Base-by-base conservation (phyloP, 2,329 filamentous ascomycete species). In the Hysterium pulicare region DNA sequence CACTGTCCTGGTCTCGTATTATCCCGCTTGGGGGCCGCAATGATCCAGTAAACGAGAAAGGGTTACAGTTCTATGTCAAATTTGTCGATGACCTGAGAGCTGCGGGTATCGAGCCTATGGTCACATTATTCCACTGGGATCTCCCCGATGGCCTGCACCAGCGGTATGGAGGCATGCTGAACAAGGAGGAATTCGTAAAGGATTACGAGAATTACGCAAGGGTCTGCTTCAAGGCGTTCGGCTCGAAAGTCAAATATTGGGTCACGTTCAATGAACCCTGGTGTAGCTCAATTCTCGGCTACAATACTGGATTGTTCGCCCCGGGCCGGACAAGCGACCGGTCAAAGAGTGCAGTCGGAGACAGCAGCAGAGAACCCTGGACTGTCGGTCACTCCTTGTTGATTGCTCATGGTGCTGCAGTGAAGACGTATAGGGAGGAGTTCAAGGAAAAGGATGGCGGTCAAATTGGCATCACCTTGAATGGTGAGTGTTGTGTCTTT, bases 241-340 rank as follows among this genome's bases (percentile, higher is more conserved):
- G 78, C 37, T 78, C 82, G 41, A 84, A 83, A 66, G 87, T 90
- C 58, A 88, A 89, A 73, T 77, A 87, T 69, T 95, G 89, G 89
- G 87, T 90, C 66, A 93, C 87, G 20, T 89, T 91, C 71, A 93
- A 93, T 65, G 88, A 95, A 72, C 89, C 89, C 3, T 93, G 86
- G 82, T 94, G 87, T 70, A 87, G 82, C 50, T 81, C 84, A 40
- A 83, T 93, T 47, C 76, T 93, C 32, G 88, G 88, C 26, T 93
- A 91, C 69, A 86, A 78, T 60, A 81, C 78, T 32, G 89, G 89
- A 21, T 72, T 81, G 48, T 90, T 90, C 61, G 89, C 89, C 9
- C 89, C 89, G 1, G 89, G 89, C n/a, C 83, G 81, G 59, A 87
- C 83, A 5, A 89, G 85, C 54, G 83, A 93, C 68, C 80, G 87